These are phyloP conservation scores for Delonix regia DNA, from an alignment of 306 rosid genomes.

Conservation along the genomic window DNA sequence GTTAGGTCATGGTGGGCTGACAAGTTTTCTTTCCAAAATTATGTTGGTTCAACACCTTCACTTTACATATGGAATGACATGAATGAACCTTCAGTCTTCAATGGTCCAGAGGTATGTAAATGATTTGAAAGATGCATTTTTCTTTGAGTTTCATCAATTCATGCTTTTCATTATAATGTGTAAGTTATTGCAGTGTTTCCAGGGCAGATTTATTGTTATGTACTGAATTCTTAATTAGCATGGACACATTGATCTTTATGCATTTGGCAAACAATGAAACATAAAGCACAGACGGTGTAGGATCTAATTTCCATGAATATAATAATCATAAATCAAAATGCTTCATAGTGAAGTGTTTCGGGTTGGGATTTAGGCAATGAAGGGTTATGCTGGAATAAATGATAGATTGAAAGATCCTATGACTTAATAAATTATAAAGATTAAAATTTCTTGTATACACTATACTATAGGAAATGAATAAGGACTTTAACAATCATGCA, in stretches of 20 bases:
- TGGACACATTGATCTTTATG: conserved; percentile 5
- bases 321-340: conserved; percentile 1
- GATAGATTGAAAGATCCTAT: conserved; percentile 1
- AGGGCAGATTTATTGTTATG: background rate
- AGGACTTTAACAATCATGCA: background rate
- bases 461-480: background rate
- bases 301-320: background rate
- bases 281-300: background rate
- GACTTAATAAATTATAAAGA: background rate
- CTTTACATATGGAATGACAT: conserved; percentile 97
- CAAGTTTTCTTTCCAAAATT: conserved; percentile 66
- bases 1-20: conserved; percentile 95
- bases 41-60: conserved; percentile 92
- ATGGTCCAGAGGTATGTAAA: conserved; percentile 90
- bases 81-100: conserved; percentile 98
- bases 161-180: conserved; percentile 25
- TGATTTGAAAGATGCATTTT: conserved; percentile 15
- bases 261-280: conserved; percentile 2
- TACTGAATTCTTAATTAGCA: background rate
- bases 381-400: background rate
- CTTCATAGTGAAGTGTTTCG: background rate
- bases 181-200: conserved; percentile 4
- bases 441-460: background rate
- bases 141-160: background rate
- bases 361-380: background rate